These are phyloP conservation scores for Tagetes patula DNA, from an alignment of 129 eudicot species.

Conservation along the genomic window DNA sequence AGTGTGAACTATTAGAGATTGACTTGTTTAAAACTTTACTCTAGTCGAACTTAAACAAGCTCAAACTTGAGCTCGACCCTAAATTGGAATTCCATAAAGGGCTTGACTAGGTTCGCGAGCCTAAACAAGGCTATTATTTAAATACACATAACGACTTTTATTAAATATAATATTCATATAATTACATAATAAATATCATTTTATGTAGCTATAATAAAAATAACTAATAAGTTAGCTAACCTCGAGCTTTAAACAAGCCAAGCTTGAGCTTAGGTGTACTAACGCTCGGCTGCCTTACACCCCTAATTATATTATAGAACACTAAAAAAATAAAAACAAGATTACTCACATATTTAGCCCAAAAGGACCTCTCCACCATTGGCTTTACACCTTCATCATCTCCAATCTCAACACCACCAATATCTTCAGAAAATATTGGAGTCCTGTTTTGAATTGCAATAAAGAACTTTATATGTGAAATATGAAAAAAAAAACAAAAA, in stretches of 20 bases:
- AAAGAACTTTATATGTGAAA: not conserved
- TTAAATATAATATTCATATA: not conserved
- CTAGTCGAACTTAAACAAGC: not conserved
- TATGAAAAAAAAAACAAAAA: not conserved
- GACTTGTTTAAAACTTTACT: not conserved
- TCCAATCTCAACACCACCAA: slow-evolving; percentile 41
- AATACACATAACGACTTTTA: not conserved
- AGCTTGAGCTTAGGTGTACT: not conserved
- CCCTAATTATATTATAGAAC: not conserved
- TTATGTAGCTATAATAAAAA: not conserved
- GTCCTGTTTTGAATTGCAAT: slow-evolving; percentile 52
- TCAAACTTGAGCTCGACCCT: not conserved
- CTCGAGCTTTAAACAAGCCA: not conserved
- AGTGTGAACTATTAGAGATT: not conserved
- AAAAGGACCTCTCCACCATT: slow-evolving; percentile 83
- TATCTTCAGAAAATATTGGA: slow-evolving; percentile 85
- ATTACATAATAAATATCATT: not conserved
- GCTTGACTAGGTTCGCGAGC: not conserved
- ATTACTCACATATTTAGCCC: slow-evolving; percentile 95
- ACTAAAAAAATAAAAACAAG: not conserved
- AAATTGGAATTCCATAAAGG: not conserved
- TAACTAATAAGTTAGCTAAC: not conserved
- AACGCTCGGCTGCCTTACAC: not conserved
- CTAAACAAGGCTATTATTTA: not conserved
- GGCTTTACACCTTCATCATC: slow-evolving; percentile 75